Conservation (phyloP, 805 yeast species). For the Osmozyma mogii region DNA sequence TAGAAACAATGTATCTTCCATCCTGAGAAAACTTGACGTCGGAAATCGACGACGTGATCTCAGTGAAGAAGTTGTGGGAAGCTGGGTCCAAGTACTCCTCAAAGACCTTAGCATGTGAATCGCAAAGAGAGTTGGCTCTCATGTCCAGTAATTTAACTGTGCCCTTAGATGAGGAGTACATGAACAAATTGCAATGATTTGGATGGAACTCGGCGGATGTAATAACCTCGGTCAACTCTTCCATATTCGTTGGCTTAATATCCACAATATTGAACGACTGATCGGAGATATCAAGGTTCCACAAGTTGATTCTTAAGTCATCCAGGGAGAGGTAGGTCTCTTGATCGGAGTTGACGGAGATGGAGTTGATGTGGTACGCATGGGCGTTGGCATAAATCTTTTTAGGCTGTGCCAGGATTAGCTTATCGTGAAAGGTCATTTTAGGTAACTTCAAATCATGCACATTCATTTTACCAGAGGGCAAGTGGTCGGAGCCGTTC, state of each 20-base stretch:
- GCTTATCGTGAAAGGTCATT: constrained; percentile 87
- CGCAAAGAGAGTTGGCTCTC: constrained; percentile 94
- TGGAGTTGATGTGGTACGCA: constrained; percentile 95
- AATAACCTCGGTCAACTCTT: constrained; percentile 95
- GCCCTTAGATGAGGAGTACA: constrained; percentile 94
- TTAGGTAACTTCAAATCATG: constrained; percentile 70
- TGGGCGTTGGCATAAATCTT: constrained; percentile 91
- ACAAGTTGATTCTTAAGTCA: constrained; percentile 88
- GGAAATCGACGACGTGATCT: constrained; percentile 87
- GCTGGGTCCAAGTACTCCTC: constrained; percentile 93
- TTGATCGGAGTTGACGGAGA: constrained; percentile 89
- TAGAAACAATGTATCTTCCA: constrained; percentile 91
- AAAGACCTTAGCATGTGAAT: constrained; percentile 74
- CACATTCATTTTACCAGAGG: constrained; percentile 20
- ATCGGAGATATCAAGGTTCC: constrained; percentile 93
- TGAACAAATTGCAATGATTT: constrained; percentile 78
- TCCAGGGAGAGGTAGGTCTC: constrained; percentile 92
- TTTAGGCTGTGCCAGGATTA: constrained; percentile 91
- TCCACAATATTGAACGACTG: constrained; percentile 96
- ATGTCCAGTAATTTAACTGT: constrained; percentile 92
- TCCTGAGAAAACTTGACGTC: constrained; percentile 89
- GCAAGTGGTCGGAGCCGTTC: constrained; percentile 13
- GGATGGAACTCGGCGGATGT: constrained; percentile 98
- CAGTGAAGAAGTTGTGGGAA: constrained; percentile 92
- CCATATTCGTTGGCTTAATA: constrained; percentile 97